Evolutionary conservation across 257 asterid species (phyloP).

Genomic region (Solanum bulbocastanum): DNA sequence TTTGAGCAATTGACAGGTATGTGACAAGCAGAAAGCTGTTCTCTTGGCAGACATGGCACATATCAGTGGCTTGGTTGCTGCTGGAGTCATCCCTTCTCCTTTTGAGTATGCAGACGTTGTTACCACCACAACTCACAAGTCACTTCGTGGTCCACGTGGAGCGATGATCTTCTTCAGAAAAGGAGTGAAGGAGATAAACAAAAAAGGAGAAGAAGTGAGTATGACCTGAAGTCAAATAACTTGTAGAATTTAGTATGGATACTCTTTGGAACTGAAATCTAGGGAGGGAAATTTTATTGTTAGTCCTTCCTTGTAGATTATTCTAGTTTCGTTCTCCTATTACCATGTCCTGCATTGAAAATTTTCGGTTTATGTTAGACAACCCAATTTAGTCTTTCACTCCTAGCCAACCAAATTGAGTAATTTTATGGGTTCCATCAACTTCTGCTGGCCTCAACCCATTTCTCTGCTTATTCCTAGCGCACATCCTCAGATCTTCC

Average conservation of each 20-base stretch:
- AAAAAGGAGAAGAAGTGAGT: slow-evolving; percentile 90
- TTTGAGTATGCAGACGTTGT: slow-evolving; percentile 93
- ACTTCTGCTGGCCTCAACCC: background rate
- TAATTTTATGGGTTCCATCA: background rate
- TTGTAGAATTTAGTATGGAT: background rate
- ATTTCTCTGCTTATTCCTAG: background rate
- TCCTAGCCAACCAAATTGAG: background rate
- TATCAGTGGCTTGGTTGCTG: slow-evolving; percentile 96
- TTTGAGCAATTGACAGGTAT: slow-evolving; percentile 46
- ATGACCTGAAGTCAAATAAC: background rate
- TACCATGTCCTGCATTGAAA: background rate
- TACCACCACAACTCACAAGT: slow-evolving; percentile 94
- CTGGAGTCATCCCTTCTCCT: slow-evolving; percentile 97
- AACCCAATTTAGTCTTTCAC: background rate
- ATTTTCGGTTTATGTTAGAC: background rate
- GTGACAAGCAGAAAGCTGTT: slow-evolving; percentile 85
- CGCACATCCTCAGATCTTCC: background rate
- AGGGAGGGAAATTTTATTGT: background rate
- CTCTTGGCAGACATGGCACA: slow-evolving; percentile 99
- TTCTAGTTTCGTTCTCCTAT: background rate
- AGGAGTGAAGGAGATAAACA: slow-evolving; percentile 79
- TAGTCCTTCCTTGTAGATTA: background rate
- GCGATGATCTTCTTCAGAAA: slow-evolving; percentile 96
- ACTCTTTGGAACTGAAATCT: background rate
- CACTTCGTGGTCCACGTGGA: slow-evolving; percentile 96